Conservation (phyloP, 2,329 filamentous ascomycete species). For the Calonectria fujianensis region DNA sequence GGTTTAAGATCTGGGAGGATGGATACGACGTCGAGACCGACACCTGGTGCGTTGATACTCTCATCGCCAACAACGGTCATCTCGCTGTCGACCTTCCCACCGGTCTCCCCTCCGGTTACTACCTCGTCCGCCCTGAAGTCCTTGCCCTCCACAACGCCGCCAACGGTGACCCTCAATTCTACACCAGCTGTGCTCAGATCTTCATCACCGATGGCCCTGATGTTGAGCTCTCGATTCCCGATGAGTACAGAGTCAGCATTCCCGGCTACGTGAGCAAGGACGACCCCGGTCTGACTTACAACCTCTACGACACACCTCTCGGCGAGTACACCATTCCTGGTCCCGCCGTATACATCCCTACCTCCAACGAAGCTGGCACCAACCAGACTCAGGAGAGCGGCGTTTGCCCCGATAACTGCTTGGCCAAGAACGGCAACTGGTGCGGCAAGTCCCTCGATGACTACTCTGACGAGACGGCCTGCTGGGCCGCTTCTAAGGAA, state of each 20-base stretch:
- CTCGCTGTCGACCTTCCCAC: slow-evolving; percentile 77
- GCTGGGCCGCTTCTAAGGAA: slow-evolving; percentile 73
- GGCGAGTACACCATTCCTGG: slow-evolving; percentile 73
- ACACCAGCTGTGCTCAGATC: slow-evolving; percentile 82
- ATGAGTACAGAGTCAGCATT: slow-evolving; percentile 74
- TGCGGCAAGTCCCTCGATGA: slow-evolving; percentile 76
- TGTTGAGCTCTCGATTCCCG: slow-evolving; percentile 68
- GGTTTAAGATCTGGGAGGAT: slow-evolving; percentile 87
- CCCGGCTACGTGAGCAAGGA: slow-evolving; percentile 77
- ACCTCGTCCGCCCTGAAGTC: slow-evolving; percentile 82
- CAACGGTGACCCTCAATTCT: slow-evolving; percentile 81
- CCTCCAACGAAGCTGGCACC: slow-evolving; percentile 44
- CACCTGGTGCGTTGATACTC: slow-evolving; percentile 82
- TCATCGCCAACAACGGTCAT: slow-evolving; percentile 79
- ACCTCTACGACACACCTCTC: slow-evolving; percentile 74
- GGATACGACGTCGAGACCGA: slow-evolving; percentile 74
- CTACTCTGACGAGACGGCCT: slow-evolving; percentile 74
- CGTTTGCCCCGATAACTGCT: slow-evolving; percentile 72
- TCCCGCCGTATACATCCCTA: slow-evolving; percentile 70
- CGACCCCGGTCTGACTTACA: slow-evolving; percentile 75
- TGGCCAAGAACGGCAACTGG: slow-evolving; percentile 84
- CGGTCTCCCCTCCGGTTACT: slow-evolving; percentile 78
- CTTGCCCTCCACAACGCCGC: slow-evolving; percentile 80
- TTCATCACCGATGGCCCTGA: slow-evolving; percentile 71
- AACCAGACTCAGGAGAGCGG: slow-evolving; percentile 63